Evolutionary conservation across 1,284 basidiomycete genomes (phyloP), one percentile per base, ranked within the genome.

Genomic region (Mycosarcoma mackinlayi): DNA sequence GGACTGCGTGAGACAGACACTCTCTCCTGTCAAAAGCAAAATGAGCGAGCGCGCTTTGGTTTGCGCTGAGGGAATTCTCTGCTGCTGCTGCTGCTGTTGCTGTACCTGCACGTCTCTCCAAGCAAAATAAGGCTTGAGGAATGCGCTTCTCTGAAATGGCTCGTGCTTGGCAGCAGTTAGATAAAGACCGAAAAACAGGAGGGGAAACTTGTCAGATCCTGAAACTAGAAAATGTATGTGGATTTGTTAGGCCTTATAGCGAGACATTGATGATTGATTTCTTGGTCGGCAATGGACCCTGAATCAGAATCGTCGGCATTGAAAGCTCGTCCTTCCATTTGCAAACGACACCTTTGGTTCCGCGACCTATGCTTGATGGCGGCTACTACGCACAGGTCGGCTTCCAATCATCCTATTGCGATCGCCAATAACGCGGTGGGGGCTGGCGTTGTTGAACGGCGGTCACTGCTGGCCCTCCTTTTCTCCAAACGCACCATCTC

Each of bases 261-360:
- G 37, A 8, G n/a, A 21, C 18, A 19, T 21, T 38, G n/a, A n/a
- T n/a, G n/a, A n/a, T n/a, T n/a, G n/a, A n/a, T n/a, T n/a, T n/a
- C n/a, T n/a, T n/a, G n/a, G n/a, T n/a, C n/a, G n/a, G 7, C 37
- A 18, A 3, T 47, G 45, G 45, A 47, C 33, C 45, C 45, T 47
- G 33, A 35, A 27, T 3, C n/a, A n/a, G n/a, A n/a, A n/a, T n/a
- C n/a, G n/a, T n/a, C n/a, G n/a, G n/a, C n/a, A n/a, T n/a, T n/a
- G n/a, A n/a, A n/a, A n/a, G n/a, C n/a, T n/a, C n/a, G n/a, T n/a
- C n/a, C n/a, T n/a, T n/a, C n/a, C n/a, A n/a, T n/a, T n/a, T n/a
- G n/a, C n/a, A n/a, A n/a, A n/a, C n/a, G n/a, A n/a, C n/a, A n/a
- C n/a, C n/a, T n/a, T n/a, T n/a, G n/a, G n/a, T n/a, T n/a, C n/a